Base-by-base conservation (phyloP, 2,329 filamentous ascomycete species). In the Penicillium paneum region DNA sequence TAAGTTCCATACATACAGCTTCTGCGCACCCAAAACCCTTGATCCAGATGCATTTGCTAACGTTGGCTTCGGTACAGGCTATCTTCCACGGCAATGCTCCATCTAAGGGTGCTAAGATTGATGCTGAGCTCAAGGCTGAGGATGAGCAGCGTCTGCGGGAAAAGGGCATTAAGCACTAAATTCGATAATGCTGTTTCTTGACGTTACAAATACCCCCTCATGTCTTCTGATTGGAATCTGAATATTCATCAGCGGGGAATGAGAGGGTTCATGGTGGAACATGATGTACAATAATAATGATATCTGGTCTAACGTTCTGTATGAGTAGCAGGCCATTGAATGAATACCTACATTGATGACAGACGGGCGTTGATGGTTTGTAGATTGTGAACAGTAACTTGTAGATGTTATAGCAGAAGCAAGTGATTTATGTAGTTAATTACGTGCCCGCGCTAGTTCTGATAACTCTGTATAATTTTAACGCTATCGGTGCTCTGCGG, bases 211-310 rank as follows among this genome's bases (percentile, higher is more conserved):
- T 45, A 45, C 40, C 43, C 32, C 42, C 17, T 21, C 26, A 42
- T 41, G 52, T 42, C 51, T 50, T 46, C 53, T 54, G 43, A 45
- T 42, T 52, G 40, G 34, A 39, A 48, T 28, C 19, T 58, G 39
- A 50, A 50, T 29, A 21, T 54, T 36, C 45, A 36, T 43, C 21
- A 28, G 17, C 26, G n/a, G n/a, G 17, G 41, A 26, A 40, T 34
- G 32, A 19, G 34, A 13, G 49, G 42, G 81, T 97, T 96, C 81
- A 97, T 97, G 71, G 93, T 95, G 57, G n/a, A 44, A 44, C 17
- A 39, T 54, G 46, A 50, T 54, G 70, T 97, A 97, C 19, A 90
- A 96, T 56, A 64, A 35, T 50, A 35, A 50, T 50, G 46, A 54
- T 49, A 54, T 54, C 13, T 54, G 46, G 46, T 50, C 40, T 39